Percentiles rank a stretch among this genome's conserved stretches.
phyloP scores from a whole-genome alignment of 1,284 basidiomycete genomes.

The Nidula niveotomentosa region DNA sequence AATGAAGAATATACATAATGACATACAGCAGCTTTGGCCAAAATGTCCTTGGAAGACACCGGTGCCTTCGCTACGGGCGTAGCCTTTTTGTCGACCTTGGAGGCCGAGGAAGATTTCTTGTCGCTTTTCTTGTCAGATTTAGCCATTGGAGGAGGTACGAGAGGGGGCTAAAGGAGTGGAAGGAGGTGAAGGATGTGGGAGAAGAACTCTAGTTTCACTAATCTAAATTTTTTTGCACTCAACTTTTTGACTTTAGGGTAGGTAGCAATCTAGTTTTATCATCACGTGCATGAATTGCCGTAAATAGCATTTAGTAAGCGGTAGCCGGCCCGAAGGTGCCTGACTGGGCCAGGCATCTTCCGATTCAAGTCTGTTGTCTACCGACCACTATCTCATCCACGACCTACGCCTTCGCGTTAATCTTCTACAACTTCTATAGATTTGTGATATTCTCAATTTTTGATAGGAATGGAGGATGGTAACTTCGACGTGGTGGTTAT shows the following conservation, averaged over 20 bases:
- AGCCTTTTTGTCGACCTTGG: constrained; percentile 39
- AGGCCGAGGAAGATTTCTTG: constrained; percentile 32
- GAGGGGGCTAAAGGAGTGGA: neutral
- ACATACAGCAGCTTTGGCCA: constrained; percentile 31
- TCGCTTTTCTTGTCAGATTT: constrained; percentile 50
- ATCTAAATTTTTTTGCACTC: constrained; percentile 10
- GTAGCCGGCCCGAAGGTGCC: too few species aligned
- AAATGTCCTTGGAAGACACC: constrained; percentile 30
- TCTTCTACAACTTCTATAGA: too few species aligned
- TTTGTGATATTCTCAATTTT: too few species aligned
- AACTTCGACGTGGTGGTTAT: constrained; percentile 82
- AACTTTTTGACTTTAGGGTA: constrained; percentile 33
- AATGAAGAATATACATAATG: too few species aligned
- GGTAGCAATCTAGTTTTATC: constrained; percentile 13
- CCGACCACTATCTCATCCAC: too few species aligned
- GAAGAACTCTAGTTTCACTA: neutral
- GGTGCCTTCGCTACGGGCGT: constrained; percentile 20
- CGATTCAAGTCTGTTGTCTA: too few species aligned
- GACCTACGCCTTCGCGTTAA: too few species aligned
- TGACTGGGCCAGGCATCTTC: too few species aligned
- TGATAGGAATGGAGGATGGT: constrained; percentile 27
- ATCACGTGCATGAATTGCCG: neutral
- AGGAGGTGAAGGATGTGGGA: constrained; percentile 2
- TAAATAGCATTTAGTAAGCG: too few species aligned
- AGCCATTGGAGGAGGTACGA: constrained; percentile 31